phyloP scores from a whole-genome alignment of 2,329 filamentous ascomycete genomes.

The Herpotrichia juniperi region DNA sequence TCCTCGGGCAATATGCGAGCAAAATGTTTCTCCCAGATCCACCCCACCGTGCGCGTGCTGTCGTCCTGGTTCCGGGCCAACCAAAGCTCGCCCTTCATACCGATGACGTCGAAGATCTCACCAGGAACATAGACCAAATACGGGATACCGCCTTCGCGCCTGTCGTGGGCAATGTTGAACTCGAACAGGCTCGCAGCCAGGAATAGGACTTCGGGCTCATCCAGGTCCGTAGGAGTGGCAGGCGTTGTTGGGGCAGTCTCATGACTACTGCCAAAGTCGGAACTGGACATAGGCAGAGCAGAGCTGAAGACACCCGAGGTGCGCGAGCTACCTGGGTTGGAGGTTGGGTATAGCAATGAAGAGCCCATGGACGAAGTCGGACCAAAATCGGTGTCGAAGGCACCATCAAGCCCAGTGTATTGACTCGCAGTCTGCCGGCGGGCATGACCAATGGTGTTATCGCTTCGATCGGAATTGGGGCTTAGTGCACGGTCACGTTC shows the following conservation, averaged over 20 bases:
- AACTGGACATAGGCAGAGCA: constrained; percentile 79
- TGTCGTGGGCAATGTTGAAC: constrained; percentile 93
- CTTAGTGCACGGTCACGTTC: constrained; percentile 29
- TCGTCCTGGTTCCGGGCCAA: constrained; percentile 98
- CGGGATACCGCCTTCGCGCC: constrained; percentile 91
- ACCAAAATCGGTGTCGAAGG: constrained; percentile 28
- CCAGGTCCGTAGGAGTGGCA: constrained; percentile 50
- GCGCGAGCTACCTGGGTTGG: constrained; percentile 49
- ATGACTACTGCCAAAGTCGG: constrained; percentile 28
- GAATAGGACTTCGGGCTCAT: constrained; percentile 79
- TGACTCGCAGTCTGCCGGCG: constrained; percentile 28
- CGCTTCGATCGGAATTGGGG: constrained; percentile 35
- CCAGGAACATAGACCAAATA: constrained; percentile 95
- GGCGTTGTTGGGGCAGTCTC: constrained; percentile 24
- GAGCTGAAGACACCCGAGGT: constrained; percentile 85
- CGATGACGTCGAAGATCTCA: constrained; percentile 77
- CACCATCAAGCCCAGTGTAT: constrained; percentile 31
- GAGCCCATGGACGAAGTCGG: constrained; percentile 4
- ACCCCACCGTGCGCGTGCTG: constrained; percentile 76
- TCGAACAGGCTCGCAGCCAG: constrained; percentile 93
- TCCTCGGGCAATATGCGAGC: constrained; percentile 48
- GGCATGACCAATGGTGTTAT: constrained; percentile 28
- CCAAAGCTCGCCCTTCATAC: constrained; percentile 97
- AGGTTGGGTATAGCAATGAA: constrained; percentile 19
- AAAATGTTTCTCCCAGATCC: constrained; percentile 99